phyloP scores from a whole-genome alignment of 768 basidiomycete genomes.

The Russula dissimulans region DNA sequence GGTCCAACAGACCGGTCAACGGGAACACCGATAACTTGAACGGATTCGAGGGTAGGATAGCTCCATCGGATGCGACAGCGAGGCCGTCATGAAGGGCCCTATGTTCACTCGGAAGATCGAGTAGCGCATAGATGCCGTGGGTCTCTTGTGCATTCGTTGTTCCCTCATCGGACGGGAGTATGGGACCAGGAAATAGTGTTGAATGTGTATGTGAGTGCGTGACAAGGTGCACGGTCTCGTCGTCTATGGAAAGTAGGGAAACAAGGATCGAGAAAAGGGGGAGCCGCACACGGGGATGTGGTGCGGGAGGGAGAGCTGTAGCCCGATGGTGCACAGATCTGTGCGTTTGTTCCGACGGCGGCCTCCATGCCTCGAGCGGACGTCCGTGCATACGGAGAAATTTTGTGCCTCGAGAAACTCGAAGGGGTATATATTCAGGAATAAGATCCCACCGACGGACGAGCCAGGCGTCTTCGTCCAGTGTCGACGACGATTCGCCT shows the following conservation, averaged over 20 bases:
- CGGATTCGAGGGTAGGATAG: background rate
- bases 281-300: background rate
- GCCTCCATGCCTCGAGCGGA: background rate
- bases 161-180: background rate
- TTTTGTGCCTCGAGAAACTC: background rate
- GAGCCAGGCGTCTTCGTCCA: background rate
- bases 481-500: background rate
- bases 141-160: background rate
- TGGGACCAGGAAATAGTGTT: background rate
- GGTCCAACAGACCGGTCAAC: background rate
- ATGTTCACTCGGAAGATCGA: background rate
- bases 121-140: background rate
- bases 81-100: background rate
- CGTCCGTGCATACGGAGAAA: background rate
- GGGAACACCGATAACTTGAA: background rate
- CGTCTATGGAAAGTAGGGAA: constrained; percentile 3
- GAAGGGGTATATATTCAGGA: background rate
- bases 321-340: background rate
- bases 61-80: background rate
- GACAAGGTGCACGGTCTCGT: background rate
- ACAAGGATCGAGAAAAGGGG: background rate
- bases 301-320: background rate
- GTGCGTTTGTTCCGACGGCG: background rate
- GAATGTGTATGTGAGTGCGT: background rate
- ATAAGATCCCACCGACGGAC: background rate